Evolutionary conservation across 331 rosid species (phyloP).

Genomic region (Ulmus americana): DNA sequence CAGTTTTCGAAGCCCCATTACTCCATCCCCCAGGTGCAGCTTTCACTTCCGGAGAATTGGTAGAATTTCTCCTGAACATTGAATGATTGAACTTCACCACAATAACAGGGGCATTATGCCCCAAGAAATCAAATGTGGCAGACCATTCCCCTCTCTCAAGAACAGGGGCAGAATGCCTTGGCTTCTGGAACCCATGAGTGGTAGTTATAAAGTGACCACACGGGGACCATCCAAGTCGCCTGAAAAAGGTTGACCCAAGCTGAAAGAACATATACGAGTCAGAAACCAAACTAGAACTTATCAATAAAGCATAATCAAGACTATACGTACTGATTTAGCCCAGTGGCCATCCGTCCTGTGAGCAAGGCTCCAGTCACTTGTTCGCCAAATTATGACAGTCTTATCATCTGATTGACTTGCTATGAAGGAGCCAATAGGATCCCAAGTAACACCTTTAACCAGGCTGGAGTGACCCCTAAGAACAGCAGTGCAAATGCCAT

Average conservation of each 20-base stretch:
- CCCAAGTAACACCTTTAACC: slow-evolving; percentile 98
- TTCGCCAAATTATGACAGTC: slow-evolving; percentile 95
- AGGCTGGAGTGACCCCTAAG: slow-evolving; percentile 98
- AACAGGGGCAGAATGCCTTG: slow-evolving; percentile 99
- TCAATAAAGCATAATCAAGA: slow-evolving; percentile 8
- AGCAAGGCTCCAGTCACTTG: slow-evolving; percentile 99
- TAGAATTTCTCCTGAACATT: slow-evolving; percentile 67
- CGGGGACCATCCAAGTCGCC: slow-evolving; percentile 99
- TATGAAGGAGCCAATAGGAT: slow-evolving; percentile 95
- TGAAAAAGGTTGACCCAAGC: slow-evolving; percentile 97
- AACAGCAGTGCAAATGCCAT: slow-evolving; percentile 93
- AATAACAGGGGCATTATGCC: slow-evolving; percentile 94
- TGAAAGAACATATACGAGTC: slow-evolving; percentile 39
- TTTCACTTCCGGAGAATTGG: slow-evolving; percentile 66
- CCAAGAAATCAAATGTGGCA: slow-evolving; percentile 95
- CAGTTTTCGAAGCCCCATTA: slow-evolving; percentile 75
- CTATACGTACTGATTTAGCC: slow-evolving; percentile 78
- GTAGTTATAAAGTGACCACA: slow-evolving; percentile 98
- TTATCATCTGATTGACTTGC: slow-evolving; percentile 99
- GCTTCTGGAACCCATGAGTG: slow-evolving; percentile 98
- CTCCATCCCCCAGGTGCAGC: slow-evolving; percentile 77
- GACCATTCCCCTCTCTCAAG: slow-evolving; percentile 99
- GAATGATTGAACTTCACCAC: slow-evolving; percentile 96
- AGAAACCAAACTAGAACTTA: slow-evolving; percentile 24
- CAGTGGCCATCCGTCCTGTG: slow-evolving; percentile 97